A percentile compares a stretch with the other conserved stretches of the same genome.
Conservation (phyloP, 345 rosid species). For the Durio zibethinus region DNA sequence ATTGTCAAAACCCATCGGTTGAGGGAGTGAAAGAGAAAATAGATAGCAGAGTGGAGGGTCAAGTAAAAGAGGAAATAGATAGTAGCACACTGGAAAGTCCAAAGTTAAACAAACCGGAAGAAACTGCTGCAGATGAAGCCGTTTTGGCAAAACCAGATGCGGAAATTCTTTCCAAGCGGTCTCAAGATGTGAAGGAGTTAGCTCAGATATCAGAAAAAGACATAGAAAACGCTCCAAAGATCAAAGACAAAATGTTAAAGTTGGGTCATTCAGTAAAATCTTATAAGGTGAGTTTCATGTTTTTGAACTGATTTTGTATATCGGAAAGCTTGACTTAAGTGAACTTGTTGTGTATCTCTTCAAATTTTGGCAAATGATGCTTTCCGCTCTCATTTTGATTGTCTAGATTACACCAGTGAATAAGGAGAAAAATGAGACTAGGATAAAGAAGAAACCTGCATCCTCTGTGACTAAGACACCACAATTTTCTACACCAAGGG, state of each 20-base stretch:
- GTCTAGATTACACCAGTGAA: conserved; percentile 39
- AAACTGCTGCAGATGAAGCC: conserved; percentile 29
- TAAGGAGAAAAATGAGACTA: conserved; percentile 23
- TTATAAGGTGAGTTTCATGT: conserved; percentile 52
- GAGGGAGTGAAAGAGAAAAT: conserved; percentile 38
- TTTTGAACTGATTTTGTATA: not conserved
- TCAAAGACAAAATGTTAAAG: conserved; percentile 29
- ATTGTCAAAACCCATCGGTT: conserved; percentile 37
- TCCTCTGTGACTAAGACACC: conserved; percentile 37
- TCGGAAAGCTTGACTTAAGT: not conserved
- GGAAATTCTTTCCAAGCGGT: conserved; percentile 11
- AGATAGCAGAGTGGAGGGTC: conserved; percentile 15
- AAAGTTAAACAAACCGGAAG: conserved; percentile 29
- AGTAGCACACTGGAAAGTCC: conserved; percentile 15
- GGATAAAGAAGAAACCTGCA: conserved; percentile 33
- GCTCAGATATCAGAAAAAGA: conserved; percentile 30
- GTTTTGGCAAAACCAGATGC: conserved; percentile 27
- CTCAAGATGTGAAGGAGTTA: conserved; percentile 27
- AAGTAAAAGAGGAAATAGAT: conserved; percentile 31
- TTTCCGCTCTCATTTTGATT: conserved; percentile 2
- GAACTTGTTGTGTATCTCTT: conserved; percentile 5
- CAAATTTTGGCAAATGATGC: conserved; percentile 5
- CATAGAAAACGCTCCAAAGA: conserved; percentile 21
- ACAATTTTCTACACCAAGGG: conserved; percentile 45
- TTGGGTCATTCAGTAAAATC: conserved; percentile 37